Evolutionary conservation across 306 rosid genomes (phyloP).

Genomic region (Sicyos baderoa): DNA sequence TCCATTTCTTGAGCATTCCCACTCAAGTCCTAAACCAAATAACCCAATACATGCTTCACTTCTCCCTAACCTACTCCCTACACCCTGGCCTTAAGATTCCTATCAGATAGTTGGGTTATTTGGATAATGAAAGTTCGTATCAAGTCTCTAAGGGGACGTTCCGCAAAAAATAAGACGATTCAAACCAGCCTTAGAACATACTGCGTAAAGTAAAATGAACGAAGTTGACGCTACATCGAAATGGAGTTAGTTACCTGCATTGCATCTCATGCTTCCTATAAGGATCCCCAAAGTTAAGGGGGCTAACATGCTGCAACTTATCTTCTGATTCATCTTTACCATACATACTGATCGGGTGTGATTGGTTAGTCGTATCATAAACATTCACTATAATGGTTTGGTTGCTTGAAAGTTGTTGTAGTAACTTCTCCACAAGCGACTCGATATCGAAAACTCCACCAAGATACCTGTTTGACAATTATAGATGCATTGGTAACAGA

Average conservation of each 20-base stretch:
- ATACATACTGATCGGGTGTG: conserved; percentile 78
- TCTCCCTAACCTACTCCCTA: too few relatives aligned
- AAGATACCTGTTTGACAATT: conserved; percentile 58
- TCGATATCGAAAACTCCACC: conserved; percentile 92
- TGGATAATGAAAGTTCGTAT: too few relatives aligned
- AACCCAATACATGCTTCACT: too few relatives aligned
- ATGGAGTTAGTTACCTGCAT: conserved; percentile 57
- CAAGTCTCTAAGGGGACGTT: too few relatives aligned
- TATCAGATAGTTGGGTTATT: too few relatives aligned
- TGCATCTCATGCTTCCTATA: conserved; percentile 91
- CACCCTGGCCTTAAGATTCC: too few relatives aligned
- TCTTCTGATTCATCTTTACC: conserved; percentile 65
- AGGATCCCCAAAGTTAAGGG: conserved; percentile 91
- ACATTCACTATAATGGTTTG: conserved; percentile 82
- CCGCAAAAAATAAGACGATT: too few relatives aligned
- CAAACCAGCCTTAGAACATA: too few relatives aligned
- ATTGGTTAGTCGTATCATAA: conserved; percentile 73
- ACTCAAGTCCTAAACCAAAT: too few relatives aligned
- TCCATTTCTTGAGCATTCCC: too few relatives aligned
- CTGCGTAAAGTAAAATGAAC: too few relatives aligned
- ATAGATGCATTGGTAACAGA: too few relatives aligned
- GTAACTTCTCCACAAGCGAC: conserved; percentile 92
- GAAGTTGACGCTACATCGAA: not conserved
- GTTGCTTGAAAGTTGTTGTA: conserved; percentile 96
- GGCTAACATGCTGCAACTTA: conserved; percentile 51